phyloP scores from a whole-genome alignment of 306 rosid species.

The Bauhinia variegata region DNA sequence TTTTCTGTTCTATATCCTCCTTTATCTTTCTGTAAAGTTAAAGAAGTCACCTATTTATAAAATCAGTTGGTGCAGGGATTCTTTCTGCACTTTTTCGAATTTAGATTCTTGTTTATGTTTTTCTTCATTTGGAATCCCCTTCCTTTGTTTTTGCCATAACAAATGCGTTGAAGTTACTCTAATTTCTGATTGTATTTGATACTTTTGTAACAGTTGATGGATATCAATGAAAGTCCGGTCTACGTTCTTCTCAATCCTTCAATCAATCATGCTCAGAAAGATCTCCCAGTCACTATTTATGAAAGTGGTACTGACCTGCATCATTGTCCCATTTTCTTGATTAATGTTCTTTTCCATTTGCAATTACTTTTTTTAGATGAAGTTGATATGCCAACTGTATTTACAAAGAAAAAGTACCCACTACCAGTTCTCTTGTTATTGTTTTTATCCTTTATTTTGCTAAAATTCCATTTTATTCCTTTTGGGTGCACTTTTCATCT shows the following conservation, averaged over 20 bases:
- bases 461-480: too few species aligned
- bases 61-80: too few species aligned
- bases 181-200: constrained; percentile 31
- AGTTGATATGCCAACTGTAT: too few species aligned
- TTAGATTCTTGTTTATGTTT: constrained; percentile 16
- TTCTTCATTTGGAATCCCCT: constrained; percentile 30
- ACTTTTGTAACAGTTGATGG: constrained; percentile 79
- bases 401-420: too few species aligned
- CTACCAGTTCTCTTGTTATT: too few species aligned
- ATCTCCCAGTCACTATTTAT: constrained; percentile 83
- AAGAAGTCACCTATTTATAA: too few species aligned
- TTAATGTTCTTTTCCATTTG: too few species aligned
- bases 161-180: constrained; percentile 15
- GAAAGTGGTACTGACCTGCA: constrained; percentile 72
- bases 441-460: too few species aligned
- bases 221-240: constrained; percentile 91
- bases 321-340: constrained; percentile 10
- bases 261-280: constrained; percentile 88
- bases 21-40: too few species aligned
- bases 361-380: too few species aligned
- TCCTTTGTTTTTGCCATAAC: not conserved
- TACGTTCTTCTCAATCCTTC: constrained; percentile 90
- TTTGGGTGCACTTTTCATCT: too few species aligned
- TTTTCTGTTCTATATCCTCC: too few species aligned
- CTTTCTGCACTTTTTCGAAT: not conserved